phyloP scores from a whole-genome alignment of 1,284 basidiomycete genomes.

The Apiotrichum gamsii region DNA sequence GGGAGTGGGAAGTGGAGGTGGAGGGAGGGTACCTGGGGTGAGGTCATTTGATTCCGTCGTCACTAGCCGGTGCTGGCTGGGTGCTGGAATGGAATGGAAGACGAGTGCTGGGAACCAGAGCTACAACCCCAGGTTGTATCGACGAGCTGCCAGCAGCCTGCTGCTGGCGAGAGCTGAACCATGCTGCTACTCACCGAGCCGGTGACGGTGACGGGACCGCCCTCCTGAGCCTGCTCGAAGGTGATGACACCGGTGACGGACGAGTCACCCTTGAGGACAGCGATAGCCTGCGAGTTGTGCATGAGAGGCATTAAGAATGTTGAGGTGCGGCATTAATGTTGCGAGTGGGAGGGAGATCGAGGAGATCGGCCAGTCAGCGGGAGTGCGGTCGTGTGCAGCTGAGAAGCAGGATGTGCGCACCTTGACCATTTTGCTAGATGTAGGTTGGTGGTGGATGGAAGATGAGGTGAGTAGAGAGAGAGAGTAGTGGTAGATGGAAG shows the following conservation, averaged over 20 bases:
- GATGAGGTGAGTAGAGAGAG: too few relatives aligned
- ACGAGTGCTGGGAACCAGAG: too few relatives aligned
- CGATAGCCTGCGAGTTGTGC: slow-evolving; percentile 58
- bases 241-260: slow-evolving; percentile 59
- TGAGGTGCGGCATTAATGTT: background rate
- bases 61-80: too few relatives aligned
- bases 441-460: too few relatives aligned
- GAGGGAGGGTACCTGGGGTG: too few relatives aligned
- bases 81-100: too few relatives aligned
- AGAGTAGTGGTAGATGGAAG: too few relatives aligned
- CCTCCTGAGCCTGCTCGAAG: slow-evolving; percentile 57
- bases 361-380: background rate
- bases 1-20: too few relatives aligned
- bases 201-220: slow-evolving; percentile 57
- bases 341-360: background rate
- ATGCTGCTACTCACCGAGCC: slow-evolving; percentile 48
- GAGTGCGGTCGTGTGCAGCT: background rate
- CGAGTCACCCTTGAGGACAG: slow-evolving; percentile 59
- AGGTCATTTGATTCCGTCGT: too few relatives aligned
- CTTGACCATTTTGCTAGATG: slow-evolving; percentile 38
- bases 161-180: slow-evolving; percentile 4
- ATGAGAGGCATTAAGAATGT: background rate
- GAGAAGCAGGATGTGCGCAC: slow-evolving; percentile 13
- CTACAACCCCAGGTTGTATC: too few relatives aligned
- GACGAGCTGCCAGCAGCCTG: too few relatives aligned